phyloP scores from a whole-genome alignment of 2,329 filamentous ascomycete species.

The Phialocephala sp. region DNA sequence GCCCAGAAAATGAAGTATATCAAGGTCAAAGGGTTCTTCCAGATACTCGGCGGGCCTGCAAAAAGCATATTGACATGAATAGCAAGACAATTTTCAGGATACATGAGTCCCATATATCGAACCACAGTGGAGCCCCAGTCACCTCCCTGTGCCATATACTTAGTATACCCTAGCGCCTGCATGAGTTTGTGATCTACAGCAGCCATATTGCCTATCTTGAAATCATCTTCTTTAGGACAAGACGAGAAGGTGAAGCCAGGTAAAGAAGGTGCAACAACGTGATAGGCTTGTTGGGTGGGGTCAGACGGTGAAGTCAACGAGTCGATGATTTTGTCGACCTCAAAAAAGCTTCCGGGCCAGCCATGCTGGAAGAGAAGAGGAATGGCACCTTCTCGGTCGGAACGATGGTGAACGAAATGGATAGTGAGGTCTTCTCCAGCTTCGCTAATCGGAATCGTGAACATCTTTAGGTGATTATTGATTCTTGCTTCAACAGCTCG shows the following conservation, averaged over 20 bases:
- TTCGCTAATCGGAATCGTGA: slow-evolving; percentile 39
- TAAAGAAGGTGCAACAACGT: slow-evolving; percentile 57
- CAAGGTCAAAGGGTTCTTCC: slow-evolving; percentile 28
- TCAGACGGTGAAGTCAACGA: slow-evolving; percentile 41
- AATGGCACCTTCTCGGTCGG: slow-evolving; percentile 50
- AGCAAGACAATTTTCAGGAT: slow-evolving; percentile 49
- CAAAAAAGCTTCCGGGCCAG: slow-evolving; percentile 71
- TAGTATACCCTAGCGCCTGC: slow-evolving; percentile 66
- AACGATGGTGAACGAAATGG: slow-evolving; percentile 68
- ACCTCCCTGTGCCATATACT: slow-evolving; percentile 68
- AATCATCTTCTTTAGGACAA: slow-evolving; percentile 22
- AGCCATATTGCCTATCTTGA: slow-evolving; percentile 45
- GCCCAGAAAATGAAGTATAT: slow-evolving; percentile 33
- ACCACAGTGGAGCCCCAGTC: slow-evolving; percentile 73
- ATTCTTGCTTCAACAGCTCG: slow-evolving; percentile 37
- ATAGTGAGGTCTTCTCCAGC: slow-evolving; percentile 54
- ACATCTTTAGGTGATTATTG: slow-evolving; percentile 40
- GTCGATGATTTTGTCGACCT: slow-evolving; percentile 52
- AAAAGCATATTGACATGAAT: slow-evolving; percentile 39
- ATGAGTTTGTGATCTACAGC: slow-evolving; percentile 71
- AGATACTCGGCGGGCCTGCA: slow-evolving; percentile 28
- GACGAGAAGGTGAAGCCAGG: slow-evolving; percentile 29
- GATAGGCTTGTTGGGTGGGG: slow-evolving; percentile 47
- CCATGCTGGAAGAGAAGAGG: slow-evolving; percentile 51
- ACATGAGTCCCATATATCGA: slow-evolving; percentile 62